Percentiles rank a stretch among this genome's conserved stretches.
Evolutionary conservation across 192 early-diverging fungal species (phyloP).

Genomic region (Backusella morwellensis): DNA sequence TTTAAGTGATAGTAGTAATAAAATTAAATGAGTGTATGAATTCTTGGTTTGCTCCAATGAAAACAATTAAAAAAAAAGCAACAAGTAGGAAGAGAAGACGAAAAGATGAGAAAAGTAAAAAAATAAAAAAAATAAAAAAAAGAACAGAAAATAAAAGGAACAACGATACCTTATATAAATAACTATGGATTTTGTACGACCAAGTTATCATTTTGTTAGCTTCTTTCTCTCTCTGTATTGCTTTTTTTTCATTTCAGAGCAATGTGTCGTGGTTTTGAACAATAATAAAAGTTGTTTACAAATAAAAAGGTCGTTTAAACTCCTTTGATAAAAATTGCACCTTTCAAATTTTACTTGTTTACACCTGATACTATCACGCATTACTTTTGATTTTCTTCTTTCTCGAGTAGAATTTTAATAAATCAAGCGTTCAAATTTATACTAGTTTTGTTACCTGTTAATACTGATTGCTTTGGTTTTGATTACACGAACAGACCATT

Average conservation of each 20-base stretch:
- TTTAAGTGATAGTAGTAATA: neutral
- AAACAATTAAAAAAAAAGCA: neutral
- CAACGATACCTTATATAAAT: neutral
- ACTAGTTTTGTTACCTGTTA: neutral
- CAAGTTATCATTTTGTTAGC: neutral
- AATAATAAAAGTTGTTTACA: neutral
- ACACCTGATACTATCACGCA: neutral
- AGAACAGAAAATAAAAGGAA: neutral
- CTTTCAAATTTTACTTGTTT: neutral
- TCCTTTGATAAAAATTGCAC: neutral
- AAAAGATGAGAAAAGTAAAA: neutral
- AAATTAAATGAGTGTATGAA: neutral
- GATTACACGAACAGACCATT: slow-evolving; percentile 2
- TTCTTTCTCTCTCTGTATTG: neutral
- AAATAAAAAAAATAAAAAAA: neutral
- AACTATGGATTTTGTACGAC: neutral
- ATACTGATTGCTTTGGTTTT: neutral
- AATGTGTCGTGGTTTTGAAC: neutral
- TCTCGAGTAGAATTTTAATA: neutral
- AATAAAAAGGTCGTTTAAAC: neutral
- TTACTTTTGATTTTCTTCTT: neutral
- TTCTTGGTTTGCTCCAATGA: neutral
- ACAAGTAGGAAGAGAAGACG: neutral
- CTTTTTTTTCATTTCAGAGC: neutral
- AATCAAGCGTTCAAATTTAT: neutral